A percentile compares a stretch with the other conserved stretches of the same genome.
These are phyloP conservation scores for Zymoseptoria crescenta DNA, from an alignment of 2,329 filamentous ascomycete genomes.

Conservation along the genomic window DNA sequence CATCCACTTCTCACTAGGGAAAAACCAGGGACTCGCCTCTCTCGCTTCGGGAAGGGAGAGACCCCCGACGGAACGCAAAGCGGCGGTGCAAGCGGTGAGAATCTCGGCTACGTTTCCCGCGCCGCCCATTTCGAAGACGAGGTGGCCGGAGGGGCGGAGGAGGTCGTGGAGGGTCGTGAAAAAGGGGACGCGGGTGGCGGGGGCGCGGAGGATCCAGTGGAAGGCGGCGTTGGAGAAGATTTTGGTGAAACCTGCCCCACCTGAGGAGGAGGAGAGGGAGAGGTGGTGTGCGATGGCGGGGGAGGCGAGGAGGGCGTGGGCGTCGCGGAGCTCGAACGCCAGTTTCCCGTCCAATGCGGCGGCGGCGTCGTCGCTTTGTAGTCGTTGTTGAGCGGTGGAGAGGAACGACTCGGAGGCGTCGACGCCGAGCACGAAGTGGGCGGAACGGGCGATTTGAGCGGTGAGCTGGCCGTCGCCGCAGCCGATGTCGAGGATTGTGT, in stretches of 20 bases:
- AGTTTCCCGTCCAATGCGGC: neutral
- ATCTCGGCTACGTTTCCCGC: slow-evolving; percentile 61
- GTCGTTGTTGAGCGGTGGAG: slow-evolving; percentile 23
- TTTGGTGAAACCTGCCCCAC: slow-evolving; percentile 30
- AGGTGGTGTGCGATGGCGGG: slow-evolving; percentile 19
- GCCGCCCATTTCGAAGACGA: slow-evolving; percentile 66
- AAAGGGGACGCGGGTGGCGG: slow-evolving; percentile 40
- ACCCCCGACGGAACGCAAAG: slow-evolving; percentile 43
- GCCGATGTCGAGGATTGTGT: slow-evolving; percentile 35
- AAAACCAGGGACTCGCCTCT: slow-evolving; percentile 60
- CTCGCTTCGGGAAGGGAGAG: slow-evolving; percentile 29
- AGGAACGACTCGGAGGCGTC: slow-evolving; percentile 37
- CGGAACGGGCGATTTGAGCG: slow-evolving; percentile 28
- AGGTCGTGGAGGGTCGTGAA: slow-evolving; percentile 47
- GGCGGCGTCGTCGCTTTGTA: neutral
- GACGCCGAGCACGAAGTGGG: slow-evolving; percentile 31
- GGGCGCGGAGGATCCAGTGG: slow-evolving; percentile 44
- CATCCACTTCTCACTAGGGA: slow-evolving; percentile 58
- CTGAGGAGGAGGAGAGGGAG: neutral
- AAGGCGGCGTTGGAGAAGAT: slow-evolving; percentile 38
- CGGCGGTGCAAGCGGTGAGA: slow-evolving; percentile 49
- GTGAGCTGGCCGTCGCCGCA: slow-evolving; percentile 36
- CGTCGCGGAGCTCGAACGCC: neutral
- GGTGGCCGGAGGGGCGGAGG: slow-evolving; percentile 49
- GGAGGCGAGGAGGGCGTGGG: slow-evolving; percentile 8